Percentiles rank a stretch among this genome's conserved stretches.
Conservation (phyloP, 257 asterid genomes). For the Eustoma russellianum region DNA sequence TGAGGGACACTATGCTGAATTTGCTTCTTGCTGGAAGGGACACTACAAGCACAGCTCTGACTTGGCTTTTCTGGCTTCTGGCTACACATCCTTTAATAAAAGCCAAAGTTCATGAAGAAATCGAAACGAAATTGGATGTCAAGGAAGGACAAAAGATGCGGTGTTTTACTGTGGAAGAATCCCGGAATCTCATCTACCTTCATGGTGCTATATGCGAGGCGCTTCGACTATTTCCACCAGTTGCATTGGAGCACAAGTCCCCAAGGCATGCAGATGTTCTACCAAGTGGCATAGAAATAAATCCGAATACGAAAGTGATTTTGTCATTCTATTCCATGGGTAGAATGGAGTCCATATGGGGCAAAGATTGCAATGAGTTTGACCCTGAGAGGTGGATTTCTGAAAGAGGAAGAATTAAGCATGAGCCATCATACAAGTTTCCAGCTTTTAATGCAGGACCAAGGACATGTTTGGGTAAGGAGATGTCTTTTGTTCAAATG, state of each 20-base stretch:
- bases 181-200: slow-evolving; percentile 3
- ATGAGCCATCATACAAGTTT: slow-evolving; percentile 5
- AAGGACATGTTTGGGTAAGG: slow-evolving; percentile 3
- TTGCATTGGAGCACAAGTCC: not conserved
- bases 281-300: not conserved
- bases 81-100: not conserved
- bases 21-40: slow-evolving; percentile 5
- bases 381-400: slow-evolving; percentile 5
- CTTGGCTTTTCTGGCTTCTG: slow-evolving; percentile 7
- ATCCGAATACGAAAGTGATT: not conserved
- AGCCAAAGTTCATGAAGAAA: not conserved
- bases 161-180: not conserved
- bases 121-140: not conserved
- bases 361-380: slow-evolving; percentile 8
- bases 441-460: slow-evolving; percentile 7
- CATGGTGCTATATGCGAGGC: slow-evolving; percentile 5
- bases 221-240: slow-evolving; percentile 7
- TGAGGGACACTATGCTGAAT: not conserved
- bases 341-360: slow-evolving; percentile 7
- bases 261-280: not conserved
- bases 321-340: slow-evolving; percentile 3
- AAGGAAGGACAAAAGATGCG: not conserved
- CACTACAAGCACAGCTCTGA: slow-evolving; percentile 1
- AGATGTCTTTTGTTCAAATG: slow-evolving; percentile 5
- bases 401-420: not conserved